Conservation (phyloP, 163 green algal genomes). For the Scenedesmus sp. region DNA sequence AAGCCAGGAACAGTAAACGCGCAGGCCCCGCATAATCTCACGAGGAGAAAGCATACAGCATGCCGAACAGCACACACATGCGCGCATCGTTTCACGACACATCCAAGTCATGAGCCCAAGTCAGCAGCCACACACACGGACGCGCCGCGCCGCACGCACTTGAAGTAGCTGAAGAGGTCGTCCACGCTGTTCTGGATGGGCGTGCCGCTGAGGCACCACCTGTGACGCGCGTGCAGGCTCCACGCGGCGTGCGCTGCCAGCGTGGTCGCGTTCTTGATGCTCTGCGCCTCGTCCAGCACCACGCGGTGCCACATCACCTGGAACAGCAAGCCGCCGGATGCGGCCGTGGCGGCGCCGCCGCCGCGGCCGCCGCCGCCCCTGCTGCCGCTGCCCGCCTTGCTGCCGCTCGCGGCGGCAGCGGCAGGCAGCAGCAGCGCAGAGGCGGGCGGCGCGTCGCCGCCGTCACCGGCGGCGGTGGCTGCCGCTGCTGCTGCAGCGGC, state of each 20-base stretch:
- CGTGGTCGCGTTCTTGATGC: constrained; percentile 86
- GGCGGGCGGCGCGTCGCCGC: not conserved
- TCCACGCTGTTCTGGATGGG: constrained; percentile 93
- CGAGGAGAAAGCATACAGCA: too few relatives aligned
- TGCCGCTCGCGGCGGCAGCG: not conserved
- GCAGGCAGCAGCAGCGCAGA: not conserved
- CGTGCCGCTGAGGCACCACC: constrained; percentile 90
- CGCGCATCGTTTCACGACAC: too few relatives aligned
- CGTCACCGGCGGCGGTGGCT: not conserved
- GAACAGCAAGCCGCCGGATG: constrained; percentile 57
- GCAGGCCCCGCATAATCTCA: too few relatives aligned
- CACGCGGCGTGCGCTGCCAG: constrained; percentile 78
- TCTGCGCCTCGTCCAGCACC: constrained; percentile 92
- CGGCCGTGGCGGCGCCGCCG: not conserved
- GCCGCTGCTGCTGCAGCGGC: constrained; percentile 11
- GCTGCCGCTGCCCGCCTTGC: constrained; percentile 10
- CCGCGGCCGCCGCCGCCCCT: not conserved
- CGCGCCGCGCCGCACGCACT: constrained; percentile 49
- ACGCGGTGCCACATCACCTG: constrained; percentile 68
- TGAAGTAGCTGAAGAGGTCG: constrained; percentile 93
- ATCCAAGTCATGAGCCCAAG: too few relatives aligned
- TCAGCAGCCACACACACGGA: not conserved
- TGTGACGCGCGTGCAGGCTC: constrained; percentile 66
- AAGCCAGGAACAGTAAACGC: too few relatives aligned
- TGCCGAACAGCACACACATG: not conserved